Conservation (phyloP, 306 rosid species). For the Malus sieversii region DNA sequence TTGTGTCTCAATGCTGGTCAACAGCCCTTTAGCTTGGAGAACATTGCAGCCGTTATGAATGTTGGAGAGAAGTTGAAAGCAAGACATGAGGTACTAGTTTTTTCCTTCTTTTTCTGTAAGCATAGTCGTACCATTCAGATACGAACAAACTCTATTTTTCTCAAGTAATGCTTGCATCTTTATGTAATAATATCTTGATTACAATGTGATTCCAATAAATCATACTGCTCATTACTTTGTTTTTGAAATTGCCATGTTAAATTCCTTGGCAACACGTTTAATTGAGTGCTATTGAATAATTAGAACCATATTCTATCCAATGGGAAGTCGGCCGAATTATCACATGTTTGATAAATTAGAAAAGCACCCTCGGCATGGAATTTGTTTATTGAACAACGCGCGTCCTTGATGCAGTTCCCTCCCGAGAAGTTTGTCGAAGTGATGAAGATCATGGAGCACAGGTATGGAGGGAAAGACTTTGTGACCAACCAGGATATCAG, state of each 20-base stretch:
- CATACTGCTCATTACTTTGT: background rate
- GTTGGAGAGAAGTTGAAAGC: conserved; percentile 76
- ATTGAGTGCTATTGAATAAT: background rate
- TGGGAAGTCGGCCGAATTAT: background rate
- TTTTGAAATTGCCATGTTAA: background rate
- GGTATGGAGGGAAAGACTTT: conserved; percentile 89
- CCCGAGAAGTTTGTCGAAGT: conserved; percentile 78
- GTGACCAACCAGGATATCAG: conserved; percentile 79
- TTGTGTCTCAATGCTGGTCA: conserved; percentile 46
- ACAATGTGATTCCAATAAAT: background rate
- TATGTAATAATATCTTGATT: background rate
- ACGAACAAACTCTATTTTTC: background rate
- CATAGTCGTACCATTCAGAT: background rate
- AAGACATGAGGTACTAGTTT: conserved; percentile 74
- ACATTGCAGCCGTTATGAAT: conserved; percentile 69
- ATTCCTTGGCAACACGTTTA: background rate
- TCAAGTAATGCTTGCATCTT: background rate
- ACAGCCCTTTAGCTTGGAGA: conserved; percentile 79
- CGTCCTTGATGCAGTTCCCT: conserved; percentile 41
- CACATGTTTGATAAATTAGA: background rate
- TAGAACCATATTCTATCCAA: background rate
- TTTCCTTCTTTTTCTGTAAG: background rate
- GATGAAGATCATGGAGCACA: conserved; percentile 89
- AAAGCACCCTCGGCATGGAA: background rate
- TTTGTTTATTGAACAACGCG: conserved; percentile 16